A percentile compares a stretch with the other conserved stretches of the same genome.
phyloP scores from a whole-genome alignment of 192 early-diverging fungal species.

The Jimgerdemannia lactiflua region DNA sequence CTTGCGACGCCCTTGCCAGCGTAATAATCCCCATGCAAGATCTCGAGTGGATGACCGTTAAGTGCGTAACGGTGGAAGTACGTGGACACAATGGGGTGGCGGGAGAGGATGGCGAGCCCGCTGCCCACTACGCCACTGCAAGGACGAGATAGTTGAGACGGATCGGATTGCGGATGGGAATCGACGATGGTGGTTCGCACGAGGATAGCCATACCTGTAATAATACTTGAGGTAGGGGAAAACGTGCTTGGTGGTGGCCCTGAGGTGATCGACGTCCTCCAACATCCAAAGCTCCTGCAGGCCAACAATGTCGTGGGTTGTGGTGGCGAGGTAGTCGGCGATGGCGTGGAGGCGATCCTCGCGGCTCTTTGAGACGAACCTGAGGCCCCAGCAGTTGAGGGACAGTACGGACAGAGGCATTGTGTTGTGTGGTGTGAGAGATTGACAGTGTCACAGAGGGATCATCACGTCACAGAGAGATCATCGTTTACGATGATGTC shows the following conservation, averaged over 20 bases:
- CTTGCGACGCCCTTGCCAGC: constrained; percentile 51
- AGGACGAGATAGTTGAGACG: background rate
- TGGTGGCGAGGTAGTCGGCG: constrained; percentile 31
- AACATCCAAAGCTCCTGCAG: constrained; percentile 49
- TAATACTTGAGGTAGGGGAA: constrained; percentile 34
- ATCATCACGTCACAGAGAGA: too few relatives aligned
- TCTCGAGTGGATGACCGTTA: constrained; percentile 47
- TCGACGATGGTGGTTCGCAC: too few relatives aligned
- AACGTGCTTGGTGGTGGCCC: constrained; percentile 5
- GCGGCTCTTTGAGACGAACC: constrained; percentile 42
- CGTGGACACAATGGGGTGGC: constrained; percentile 40
- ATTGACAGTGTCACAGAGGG: too few relatives aligned
- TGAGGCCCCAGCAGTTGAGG: constrained; percentile 53
- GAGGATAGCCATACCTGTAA: constrained; percentile 22
- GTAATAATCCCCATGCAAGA: constrained; percentile 55
- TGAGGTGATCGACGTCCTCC: constrained; percentile 33
- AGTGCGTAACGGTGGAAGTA: constrained; percentile 41
- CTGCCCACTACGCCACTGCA: constrained; percentile 33
- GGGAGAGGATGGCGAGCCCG: constrained; percentile 41
- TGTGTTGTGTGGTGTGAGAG: too few relatives aligned
- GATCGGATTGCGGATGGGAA: too few relatives aligned
- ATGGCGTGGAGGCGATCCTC: constrained; percentile 43
- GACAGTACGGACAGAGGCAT: constrained; percentile 34
- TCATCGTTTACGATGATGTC: too few relatives aligned
- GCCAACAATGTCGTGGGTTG: constrained; percentile 35